Evolutionary conservation across 805 yeast species (phyloP), one percentile per base, ranked within the genome.

Genomic region (Martiniozyma abietophila): DNA sequence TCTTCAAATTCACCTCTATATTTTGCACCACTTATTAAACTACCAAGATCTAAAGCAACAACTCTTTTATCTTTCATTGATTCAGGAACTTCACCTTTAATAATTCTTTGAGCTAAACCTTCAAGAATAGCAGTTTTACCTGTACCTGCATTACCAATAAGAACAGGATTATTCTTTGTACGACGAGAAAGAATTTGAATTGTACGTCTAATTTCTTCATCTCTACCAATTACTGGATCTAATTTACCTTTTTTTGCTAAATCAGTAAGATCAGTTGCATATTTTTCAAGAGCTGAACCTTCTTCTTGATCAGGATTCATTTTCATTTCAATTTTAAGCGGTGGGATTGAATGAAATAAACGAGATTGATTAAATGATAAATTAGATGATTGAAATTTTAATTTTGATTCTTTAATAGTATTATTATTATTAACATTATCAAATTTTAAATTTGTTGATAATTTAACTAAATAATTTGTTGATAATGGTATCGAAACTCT

Each of bases 101-200:
- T 75, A 32, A 92, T 88, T 49, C 96, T 65, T 58, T 92, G 97
- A 0, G 97, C 97, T 25, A 92, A 64, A 0, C 97, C 98, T 53
- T 92, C 98, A 74, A 92, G 81, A 38, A 92, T 76, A 6, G 97
- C 94, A 0, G 97, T 92, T 57, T 89, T 89, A 62, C 98, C 98
- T 0, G 96, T 94, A 61, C 98, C 98, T 1, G 98, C 98, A 46
- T 82, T 76, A 42, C 98, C 98, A 27, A 92, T 86, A 35, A 89
- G 58, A 1, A 92, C 95, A 0, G 98, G 98, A 51, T 89, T 89
- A 56, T 92, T 92, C 58, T 89, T 89, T 1, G 96, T 86, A 54
- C 97, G 69, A 47, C 98, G 66, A 1, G 96, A 84, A 29, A 89
- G 61, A 31, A 89, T 88, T 54, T 89, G 97, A 37, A 89, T 80